Conservation (phyloP, 1,284 basidiomycete species). For the Uromyces viciae-fabae region DNA sequence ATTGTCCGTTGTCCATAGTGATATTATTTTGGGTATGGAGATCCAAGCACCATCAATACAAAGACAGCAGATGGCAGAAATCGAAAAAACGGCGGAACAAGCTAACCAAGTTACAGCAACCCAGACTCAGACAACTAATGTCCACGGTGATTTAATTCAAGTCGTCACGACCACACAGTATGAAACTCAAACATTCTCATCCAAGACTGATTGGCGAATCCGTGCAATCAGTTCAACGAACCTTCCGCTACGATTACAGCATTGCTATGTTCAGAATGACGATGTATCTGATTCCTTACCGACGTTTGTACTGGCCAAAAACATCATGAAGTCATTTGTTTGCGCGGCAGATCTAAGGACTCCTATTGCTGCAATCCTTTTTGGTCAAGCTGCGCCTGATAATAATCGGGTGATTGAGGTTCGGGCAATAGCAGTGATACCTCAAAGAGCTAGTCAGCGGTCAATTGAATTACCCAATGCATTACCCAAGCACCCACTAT, state of each 20-base stretch:
- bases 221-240: constrained; percentile 88
- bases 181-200: constrained; percentile 93
- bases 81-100: constrained; percentile 93
- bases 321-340: constrained; percentile 91
- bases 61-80: constrained; percentile 97
- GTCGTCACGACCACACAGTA: constrained; percentile 97
- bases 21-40: constrained; percentile 95
- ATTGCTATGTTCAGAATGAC: constrained; percentile 98
- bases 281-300: constrained; percentile 96
- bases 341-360: constrained; percentile 89
- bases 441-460: constrained; percentile 84
- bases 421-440: constrained; percentile 91
- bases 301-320: constrained; percentile 96
- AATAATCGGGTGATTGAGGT: constrained; percentile 99
- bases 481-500: constrained; percentile 56
- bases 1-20: constrained; percentile 58
- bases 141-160: constrained; percentile 94
- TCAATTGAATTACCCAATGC: constrained; percentile 78
- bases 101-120: constrained; percentile 92
- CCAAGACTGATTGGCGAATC: constrained; percentile 95
- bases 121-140: constrained; percentile 94
- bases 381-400: constrained; percentile 86
- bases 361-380: constrained; percentile 90
- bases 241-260: constrained; percentile 88
- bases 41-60: constrained; percentile 78